These are phyloP conservation scores for Syzygium malaccense DNA, from an alignment of 441 rosid species.

Conservation along the genomic window DNA sequence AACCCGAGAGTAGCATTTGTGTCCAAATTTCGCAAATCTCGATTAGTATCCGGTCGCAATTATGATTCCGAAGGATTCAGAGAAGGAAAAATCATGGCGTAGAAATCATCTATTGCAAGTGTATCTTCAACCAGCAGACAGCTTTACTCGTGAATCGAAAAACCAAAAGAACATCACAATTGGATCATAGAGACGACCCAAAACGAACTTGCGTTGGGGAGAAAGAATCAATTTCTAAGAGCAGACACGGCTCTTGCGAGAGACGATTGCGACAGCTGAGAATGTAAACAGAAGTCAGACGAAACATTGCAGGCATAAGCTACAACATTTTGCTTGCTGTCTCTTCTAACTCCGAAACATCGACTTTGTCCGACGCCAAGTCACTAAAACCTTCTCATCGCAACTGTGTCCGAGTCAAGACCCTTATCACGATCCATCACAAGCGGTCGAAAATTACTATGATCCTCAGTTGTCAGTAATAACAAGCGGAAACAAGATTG, in stretches of 20 bases:
- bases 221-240: no score
- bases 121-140: not conserved
- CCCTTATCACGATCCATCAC: not conserved
- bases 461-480: no score
- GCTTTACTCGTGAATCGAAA: not conserved
- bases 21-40: not conserved
- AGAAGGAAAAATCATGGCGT: not conserved
- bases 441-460: no score
- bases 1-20: not conserved
- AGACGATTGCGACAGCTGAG: not conserved
- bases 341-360: not conserved
- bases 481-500: no score
- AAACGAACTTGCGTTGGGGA: no score
- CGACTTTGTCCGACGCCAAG: not conserved
- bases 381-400: not conserved
- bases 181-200: not conserved
- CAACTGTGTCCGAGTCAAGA: not conserved
- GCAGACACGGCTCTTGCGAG: not conserved
- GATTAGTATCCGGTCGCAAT: not conserved
- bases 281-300: not conserved
- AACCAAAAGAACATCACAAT: not conserved
- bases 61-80: not conserved
- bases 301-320: not conserved
- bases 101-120: not conserved
- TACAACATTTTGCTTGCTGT: not conserved